A percentile compares a stretch with the other conserved stretches of the same genome.
phyloP scores from a whole-genome alignment of 352 stramenopile genomes.

The Achlya hypogyna region DNA sequence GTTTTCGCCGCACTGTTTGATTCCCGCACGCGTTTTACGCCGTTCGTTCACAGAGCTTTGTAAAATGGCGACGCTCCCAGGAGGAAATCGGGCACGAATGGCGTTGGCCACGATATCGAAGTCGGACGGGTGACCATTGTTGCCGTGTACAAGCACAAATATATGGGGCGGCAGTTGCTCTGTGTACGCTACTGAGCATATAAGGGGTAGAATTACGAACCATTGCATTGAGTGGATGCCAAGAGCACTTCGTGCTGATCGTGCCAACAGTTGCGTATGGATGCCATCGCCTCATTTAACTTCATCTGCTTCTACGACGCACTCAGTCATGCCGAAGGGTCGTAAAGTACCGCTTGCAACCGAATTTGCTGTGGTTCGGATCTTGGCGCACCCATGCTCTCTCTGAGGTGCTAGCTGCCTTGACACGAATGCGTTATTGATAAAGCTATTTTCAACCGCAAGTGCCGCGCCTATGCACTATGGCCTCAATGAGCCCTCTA shows the following conservation, averaged over 20 bases:
- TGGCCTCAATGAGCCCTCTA: no score
- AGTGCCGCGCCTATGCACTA: no score
- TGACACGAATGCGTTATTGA: no score
- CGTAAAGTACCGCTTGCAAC: no score
- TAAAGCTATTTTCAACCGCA: no score
- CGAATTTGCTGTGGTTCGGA: no score
- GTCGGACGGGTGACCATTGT: conserved; percentile 65
- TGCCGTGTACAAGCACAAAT: conserved; percentile 72
- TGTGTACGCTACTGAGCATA: not conserved
- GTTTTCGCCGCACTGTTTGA: conserved; percentile 50
- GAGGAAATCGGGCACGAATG: conserved; percentile 35
- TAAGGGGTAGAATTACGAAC: not conserved
- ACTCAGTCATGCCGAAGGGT: not conserved
- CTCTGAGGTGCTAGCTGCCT: no score
- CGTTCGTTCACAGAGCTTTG: conserved; percentile 51
- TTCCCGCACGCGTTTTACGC: conserved; percentile 45
- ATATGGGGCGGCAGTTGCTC: conserved; percentile 64
- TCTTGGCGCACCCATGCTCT: no score
- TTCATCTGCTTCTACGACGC: no score
- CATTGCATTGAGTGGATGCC: not conserved
- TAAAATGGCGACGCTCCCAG: conserved; percentile 49
- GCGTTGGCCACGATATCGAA: conserved; percentile 49
- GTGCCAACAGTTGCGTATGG: not conserved
- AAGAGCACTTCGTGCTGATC: no score
- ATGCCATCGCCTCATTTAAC: not conserved